Percentiles rank a stretch among this genome's conserved stretches.
phyloP scores from a whole-genome alignment of 345 rosid species.

The Salix suchowensis region DNA sequence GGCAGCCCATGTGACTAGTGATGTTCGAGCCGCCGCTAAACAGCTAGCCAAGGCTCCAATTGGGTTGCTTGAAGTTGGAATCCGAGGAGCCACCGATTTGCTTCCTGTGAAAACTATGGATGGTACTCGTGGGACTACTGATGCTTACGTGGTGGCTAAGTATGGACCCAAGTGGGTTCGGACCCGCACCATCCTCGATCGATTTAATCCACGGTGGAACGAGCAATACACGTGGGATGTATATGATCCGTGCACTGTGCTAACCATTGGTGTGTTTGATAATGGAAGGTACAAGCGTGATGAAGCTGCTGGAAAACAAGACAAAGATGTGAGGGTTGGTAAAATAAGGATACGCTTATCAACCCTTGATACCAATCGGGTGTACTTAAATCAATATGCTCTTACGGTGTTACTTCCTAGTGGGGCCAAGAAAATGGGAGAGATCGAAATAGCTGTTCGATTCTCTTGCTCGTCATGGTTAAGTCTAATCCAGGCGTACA shows the following conservation, averaged over 20 bases:
- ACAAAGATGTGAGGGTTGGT: conserved; percentile 56
- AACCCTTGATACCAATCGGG: conserved; percentile 68
- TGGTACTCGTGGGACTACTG: conserved; percentile 79
- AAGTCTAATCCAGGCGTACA: conserved; percentile 62
- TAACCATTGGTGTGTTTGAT: conserved; percentile 75
- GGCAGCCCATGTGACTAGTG: conserved; percentile 92
- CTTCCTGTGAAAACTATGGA: conserved; percentile 81
- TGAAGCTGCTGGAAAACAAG: conserved; percentile 47
- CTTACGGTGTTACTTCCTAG: conserved; percentile 58
- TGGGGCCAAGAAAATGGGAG: conserved; percentile 89
- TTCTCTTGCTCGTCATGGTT: conserved; percentile 82
- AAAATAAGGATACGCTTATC: conserved; percentile 71
- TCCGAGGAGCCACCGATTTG: conserved; percentile 74
- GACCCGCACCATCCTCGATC: conserved; percentile 72
- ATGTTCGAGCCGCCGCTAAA: conserved; percentile 76
- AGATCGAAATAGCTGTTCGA: conserved; percentile 69
- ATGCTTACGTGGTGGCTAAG: conserved; percentile 86
- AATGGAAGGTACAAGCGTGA: conserved; percentile 66
- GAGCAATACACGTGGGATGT: conserved; percentile 95
- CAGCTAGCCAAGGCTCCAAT: conserved; percentile 75
- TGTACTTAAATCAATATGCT: conserved; percentile 53
- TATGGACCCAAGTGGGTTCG: conserved; percentile 97
- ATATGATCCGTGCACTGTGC: conserved; percentile 77
- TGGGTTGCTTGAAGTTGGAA: conserved; percentile 74
- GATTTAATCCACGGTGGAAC: conserved; percentile 91